Evolutionary conservation across 169 alveolate genomes (phyloP).

Genomic region (Amoebophrya sp.): DNA sequence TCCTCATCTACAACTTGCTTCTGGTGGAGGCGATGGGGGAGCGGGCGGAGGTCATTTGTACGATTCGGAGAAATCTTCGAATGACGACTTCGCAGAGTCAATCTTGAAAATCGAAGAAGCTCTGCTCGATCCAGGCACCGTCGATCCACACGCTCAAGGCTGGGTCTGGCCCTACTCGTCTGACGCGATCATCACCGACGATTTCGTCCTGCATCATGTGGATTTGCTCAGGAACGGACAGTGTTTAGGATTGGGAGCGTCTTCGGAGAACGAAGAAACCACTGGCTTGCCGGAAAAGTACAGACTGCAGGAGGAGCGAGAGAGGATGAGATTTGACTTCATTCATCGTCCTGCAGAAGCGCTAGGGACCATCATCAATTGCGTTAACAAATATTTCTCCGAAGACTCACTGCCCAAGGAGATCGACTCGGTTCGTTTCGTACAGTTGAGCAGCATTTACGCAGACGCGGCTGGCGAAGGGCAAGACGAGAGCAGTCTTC

Average conservation of each 20-base stretch:
- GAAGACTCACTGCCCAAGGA: not conserved
- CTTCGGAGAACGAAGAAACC: not conserved
- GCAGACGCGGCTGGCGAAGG: not conserved
- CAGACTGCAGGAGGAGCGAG: constrained; percentile 8
- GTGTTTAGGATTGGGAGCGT: not conserved
- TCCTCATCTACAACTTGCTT: not conserved
- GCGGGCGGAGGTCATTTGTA: not conserved
- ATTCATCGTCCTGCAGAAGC: not conserved
- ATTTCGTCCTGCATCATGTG: not conserved
- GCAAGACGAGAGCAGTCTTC: no score
- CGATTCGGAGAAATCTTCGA: not conserved
- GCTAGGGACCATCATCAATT: not conserved
- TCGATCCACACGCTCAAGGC: not conserved
- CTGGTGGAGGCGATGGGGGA: not conserved
- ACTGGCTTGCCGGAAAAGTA: not conserved
- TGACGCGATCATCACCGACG: not conserved
- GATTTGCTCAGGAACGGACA: not conserved
- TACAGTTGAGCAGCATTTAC: not conserved
- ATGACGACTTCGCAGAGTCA: not conserved
- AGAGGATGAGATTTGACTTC: not conserved
- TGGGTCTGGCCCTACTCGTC: not conserved
- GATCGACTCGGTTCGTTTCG: not conserved
- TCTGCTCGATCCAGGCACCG: not conserved
- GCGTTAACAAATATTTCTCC: not conserved
- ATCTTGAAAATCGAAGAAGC: not conserved